These are phyloP conservation scores for Venturia aucupariae DNA, from an alignment of 2,329 filamentous ascomycete species.

Conservation along the genomic window DNA sequence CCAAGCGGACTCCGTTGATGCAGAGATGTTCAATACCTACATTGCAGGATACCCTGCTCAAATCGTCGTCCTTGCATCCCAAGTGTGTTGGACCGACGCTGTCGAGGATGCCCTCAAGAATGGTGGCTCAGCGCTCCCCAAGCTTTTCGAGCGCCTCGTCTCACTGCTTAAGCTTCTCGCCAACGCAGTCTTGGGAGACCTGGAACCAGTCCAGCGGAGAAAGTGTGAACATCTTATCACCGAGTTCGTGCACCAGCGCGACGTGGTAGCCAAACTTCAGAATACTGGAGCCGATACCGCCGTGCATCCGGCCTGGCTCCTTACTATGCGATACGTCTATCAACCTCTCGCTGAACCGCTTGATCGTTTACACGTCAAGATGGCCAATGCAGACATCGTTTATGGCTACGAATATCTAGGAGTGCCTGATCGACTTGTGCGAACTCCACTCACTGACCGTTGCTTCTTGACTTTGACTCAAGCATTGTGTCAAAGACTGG, in stretches of 20 bases:
- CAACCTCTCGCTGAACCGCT: conserved; percentile 69
- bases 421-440: conserved; percentile 89
- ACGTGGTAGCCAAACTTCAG: conserved; percentile 80
- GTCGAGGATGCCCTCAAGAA: conserved; percentile 69
- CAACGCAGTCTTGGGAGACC: conserved; percentile 78
- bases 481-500: conserved; percentile 85
- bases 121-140: conserved; percentile 59
- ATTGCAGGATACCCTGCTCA: conserved; percentile 82
- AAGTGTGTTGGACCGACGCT: conserved; percentile 84
- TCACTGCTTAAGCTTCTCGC: conserved; percentile 79
- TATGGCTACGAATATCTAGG: conserved; percentile 98
- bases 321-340: conserved; percentile 97
- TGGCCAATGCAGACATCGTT: conserved; percentile 90
- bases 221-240: conserved; percentile 99
- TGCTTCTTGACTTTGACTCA: conserved; percentile 98
- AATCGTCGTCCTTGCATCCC: conserved; percentile 87
- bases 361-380: conserved; percentile 78
- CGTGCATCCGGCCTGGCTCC: conserved; percentile 81
- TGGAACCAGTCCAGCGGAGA: conserved; percentile 79
- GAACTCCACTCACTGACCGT: conserved; percentile 92
- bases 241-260: conserved; percentile 95
- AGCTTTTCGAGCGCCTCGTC: conserved; percentile 72
- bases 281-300: conserved; percentile 63
- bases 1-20: conserved; percentile 59
- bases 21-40: conserved; percentile 64